Evolutionary conservation across 2,329 filamentous ascomycete species (phyloP), one percentile per base, ranked within the genome.

Genomic region (Gyromitra esculenta): DNA sequence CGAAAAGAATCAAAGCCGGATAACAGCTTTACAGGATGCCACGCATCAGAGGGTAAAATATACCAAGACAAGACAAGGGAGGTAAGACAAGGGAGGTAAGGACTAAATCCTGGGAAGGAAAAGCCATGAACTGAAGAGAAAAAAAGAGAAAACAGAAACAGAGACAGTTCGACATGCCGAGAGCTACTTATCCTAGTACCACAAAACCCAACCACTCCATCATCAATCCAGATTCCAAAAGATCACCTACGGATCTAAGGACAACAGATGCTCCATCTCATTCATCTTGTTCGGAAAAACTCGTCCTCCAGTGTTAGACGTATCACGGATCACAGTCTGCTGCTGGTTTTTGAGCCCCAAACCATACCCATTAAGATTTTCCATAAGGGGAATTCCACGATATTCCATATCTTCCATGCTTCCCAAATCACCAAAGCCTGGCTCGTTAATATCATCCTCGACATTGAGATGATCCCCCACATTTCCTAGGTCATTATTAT

Each of bases 191-290:
- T 48, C 50, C 9, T 35, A 15, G 31, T 37, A 9, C 37, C 48
- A 5, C 45, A 56, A 64, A 56, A 35, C 15, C 13, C 37, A 54
- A 64, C 43, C 2, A 21, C 48, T 45, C 5, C 11, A 4, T 18
- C 6, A 41, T 41, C 35, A 62, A 41, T 15, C 31, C 13, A 41
- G 50, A 25, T 37, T 50, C 25, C 35, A 50, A 50, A 25, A 39
- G 5, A 45, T 3, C 9, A 21, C 60, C 59, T 39, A 73, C 11
- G 52, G 69, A 56, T 72, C 69, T n/a, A n/a, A 39, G 6, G 45
- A 35, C 48, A 72, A 37, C 59, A 72, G 21, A 8, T 13, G 21
- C 21, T 65, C 69, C 69, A 72, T 72, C 48, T 72, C 50, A 8
- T 39, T 64, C 59, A 65, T 72, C 9, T 52, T 72, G 37, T 37